These are phyloP conservation scores for Brassica carinata DNA, from an alignment of 345 rosid species.

Conservation along the genomic window DNA sequence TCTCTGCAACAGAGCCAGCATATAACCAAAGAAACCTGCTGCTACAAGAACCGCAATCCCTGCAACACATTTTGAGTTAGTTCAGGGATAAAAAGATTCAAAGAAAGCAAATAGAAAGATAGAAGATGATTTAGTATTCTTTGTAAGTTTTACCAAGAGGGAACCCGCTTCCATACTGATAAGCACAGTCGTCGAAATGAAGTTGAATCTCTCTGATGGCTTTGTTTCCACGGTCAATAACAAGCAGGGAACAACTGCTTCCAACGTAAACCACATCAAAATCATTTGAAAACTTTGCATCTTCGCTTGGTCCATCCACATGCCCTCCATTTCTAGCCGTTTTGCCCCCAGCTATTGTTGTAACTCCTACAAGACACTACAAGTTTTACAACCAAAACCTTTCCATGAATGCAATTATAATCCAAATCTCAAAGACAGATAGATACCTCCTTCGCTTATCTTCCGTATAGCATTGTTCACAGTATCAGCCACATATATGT, in stretches of 20 bases:
- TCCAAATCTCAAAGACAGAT: too few relatives aligned
- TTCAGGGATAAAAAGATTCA: not conserved
- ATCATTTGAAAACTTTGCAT: constrained; percentile 92
- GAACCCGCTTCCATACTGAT: not conserved
- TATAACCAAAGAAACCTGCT: constrained; percentile 93
- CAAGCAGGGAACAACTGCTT: constrained; percentile 95
- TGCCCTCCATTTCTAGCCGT: constrained; percentile 77
- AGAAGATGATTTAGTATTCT: not conserved
- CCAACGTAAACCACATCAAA: constrained; percentile 95
- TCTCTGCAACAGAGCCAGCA: constrained; percentile 90
- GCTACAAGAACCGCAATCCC: constrained; percentile 94
- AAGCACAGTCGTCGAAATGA: not conserved
- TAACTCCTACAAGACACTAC: constrained; percentile 57
- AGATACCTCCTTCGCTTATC: constrained; percentile 82
- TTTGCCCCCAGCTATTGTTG: constrained; percentile 97
- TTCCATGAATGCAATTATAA: not conserved
- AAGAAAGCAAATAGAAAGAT: not conserved
- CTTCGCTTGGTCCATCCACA: constrained; percentile 98
- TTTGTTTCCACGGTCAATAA: constrained; percentile 89
- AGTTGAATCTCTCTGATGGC: constrained; percentile 40
- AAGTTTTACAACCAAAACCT: not conserved
- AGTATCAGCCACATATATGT: constrained; percentile 88
- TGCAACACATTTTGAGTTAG: not conserved
- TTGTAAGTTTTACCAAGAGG: not conserved
- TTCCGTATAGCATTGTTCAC: constrained; percentile 91